Percentiles rank a stretch among this genome's conserved stretches.
These are phyloP conservation scores for Verticillium albo-atrum DNA, from an alignment of 2,329 filamentous ascomycete species.

Conservation along the genomic window DNA sequence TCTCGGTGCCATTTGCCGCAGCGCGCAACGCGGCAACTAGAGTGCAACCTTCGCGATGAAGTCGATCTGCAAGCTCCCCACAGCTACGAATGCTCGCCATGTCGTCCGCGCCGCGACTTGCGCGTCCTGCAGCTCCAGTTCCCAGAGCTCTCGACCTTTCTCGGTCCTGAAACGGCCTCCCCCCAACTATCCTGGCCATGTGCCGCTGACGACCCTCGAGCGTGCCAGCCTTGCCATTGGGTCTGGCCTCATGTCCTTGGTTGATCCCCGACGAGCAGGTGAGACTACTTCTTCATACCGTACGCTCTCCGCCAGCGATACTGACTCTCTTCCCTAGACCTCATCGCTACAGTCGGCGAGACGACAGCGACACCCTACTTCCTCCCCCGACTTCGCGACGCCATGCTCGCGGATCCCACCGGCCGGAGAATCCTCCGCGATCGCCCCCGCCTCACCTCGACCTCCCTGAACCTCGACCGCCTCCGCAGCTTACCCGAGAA, in stretches of 20 bases:
- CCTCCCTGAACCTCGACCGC: conserved; percentile 59
- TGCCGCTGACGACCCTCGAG: conserved; percentile 78
- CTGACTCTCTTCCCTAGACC: conserved; percentile 49
- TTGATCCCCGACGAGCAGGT: conserved; percentile 80
- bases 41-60: background rate
- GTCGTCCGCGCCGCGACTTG: conserved; percentile 16
- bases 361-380: conserved; percentile 93
- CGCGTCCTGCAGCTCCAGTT: conserved; percentile 12
- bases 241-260: conserved; percentile 56
- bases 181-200: conserved; percentile 87
- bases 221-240: conserved; percentile 66
- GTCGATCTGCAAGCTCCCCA: conserved; percentile 2
- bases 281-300: conserved; percentile 13
- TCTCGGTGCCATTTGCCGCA: too few species aligned
- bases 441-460: conserved; percentile 80
- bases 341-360: conserved; percentile 93
- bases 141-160: conserved; percentile 42
- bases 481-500: conserved; percentile 69
- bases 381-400: conserved; percentile 83
- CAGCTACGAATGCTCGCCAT: conserved; percentile 2
- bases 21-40: background rate
- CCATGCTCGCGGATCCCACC: conserved; percentile 80
- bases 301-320: background rate
- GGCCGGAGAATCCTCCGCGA: conserved; percentile 89
- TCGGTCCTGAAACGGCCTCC: conserved; percentile 80